Base-by-base conservation (phyloP, 208 protist genomes). In the Acanthamoeba divionensis region DNA sequence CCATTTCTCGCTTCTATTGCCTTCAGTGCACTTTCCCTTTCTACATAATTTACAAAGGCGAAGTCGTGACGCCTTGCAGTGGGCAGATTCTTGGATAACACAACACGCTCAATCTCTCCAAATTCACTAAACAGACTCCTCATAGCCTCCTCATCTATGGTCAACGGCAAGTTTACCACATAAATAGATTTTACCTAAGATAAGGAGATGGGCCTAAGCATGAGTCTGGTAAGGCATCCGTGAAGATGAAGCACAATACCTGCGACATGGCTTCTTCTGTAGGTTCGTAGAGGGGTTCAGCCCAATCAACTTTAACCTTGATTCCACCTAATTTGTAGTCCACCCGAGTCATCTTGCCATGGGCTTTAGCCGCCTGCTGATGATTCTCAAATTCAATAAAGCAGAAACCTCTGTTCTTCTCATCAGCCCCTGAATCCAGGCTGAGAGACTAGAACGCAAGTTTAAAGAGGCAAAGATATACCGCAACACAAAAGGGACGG, bases 361-460 rank as follows among this genome's bases (percentile, higher is more conserved):
- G 75, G 21, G 75, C 75, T 21, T 26, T 55, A 26, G 75, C 75
- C 50, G 75, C 75, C 29, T 63, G 15, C 12, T 85, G 75, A 62
- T 85, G 75, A 33, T 38, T 85, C 50, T 85, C 41, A 31, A 85
- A 85, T 54, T 85, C 75, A 6, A 85, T 31, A 38, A 85, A 85
- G 21, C 24, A 45, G 10, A 85, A 85, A 9, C 75, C 75, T 60
- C 75, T 8, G 41, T 85, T 85, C 18, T 54, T 8, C 24, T 12
- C 4, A n/a, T 26, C 33, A 54, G 57, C 63, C 26, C 15, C 29
- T 36, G 75, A 54, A 26, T 85, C 75, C 75, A 48, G 33, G 31
- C 9, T 10, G n/a, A 60, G 15, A 38, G 67, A 29, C n/a, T 29
- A 45, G 15, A 24, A 9, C 1, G 65, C 26, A 2, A 38, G 13